Base-by-base conservation (phyloP, 106 monocot species). In the Dendrobium officinale region DNA sequence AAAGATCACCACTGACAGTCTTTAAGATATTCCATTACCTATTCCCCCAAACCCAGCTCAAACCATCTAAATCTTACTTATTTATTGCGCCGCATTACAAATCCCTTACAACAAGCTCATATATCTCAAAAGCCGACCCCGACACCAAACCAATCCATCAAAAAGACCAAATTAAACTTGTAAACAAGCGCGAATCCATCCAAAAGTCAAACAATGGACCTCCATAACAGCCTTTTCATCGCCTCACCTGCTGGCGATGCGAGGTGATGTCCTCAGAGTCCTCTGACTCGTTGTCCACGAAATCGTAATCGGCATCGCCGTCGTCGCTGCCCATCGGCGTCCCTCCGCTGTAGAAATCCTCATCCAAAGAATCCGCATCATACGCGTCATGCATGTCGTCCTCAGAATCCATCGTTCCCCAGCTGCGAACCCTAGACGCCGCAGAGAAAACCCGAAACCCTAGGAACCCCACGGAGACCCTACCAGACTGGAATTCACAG, bases 371-470 rank as follows among this genome's bases (percentile, higher is more conserved):
- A 67, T 92, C 92, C 40, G 83, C 70, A 79, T 95, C 95, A 84
- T 90, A 86, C 0, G 92, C 90, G 72, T 89, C 90, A 49, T 87
- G 89, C 95, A 92, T 92, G 80, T 95, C 95, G 31, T 89, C 95
- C 79, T 93, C 95, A 77, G 95, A 95, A 48, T 95, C 95, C 95
- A 95, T 95, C 77, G 58, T 77, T 67, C 49, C 48, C 49, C 75
- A 27, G 22, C 20, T 13, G 9, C 76, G n/a, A 76, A 48, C 76
- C 76, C 76, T 49, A 44, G 42, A 42, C 74, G 18, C 42, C n/a
- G n/a, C 20, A 74, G 19, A 74, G 3, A 42, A 42, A 42, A 42
- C 17, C 18, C 8, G 74, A 74, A 74, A 49, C 76, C 49, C 49
- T 76, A 76, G 49, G 76, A 42, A 26, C 42, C 19, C 49, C 19